These are phyloP conservation scores for Candida montana DNA, from an alignment of 805 yeast species.

Conservation along the genomic window DNA sequence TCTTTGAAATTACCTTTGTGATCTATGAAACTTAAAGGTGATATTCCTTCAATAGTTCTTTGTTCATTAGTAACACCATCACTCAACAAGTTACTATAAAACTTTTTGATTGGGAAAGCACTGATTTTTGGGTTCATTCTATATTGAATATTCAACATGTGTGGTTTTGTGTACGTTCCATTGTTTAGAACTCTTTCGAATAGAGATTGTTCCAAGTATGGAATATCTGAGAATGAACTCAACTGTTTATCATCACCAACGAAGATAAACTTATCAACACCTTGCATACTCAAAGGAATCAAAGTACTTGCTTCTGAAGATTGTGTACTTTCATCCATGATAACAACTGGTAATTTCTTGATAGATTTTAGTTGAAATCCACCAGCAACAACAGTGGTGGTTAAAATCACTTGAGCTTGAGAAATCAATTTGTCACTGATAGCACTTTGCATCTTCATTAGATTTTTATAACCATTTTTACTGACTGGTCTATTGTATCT, in stretches of 20 bases:
- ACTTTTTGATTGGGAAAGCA: constrained; percentile 51
- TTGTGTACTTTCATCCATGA: constrained; percentile 77
- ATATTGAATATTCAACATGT: constrained; percentile 65
- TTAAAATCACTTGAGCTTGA: constrained; percentile 65
- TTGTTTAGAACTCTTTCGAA: constrained; percentile 62
- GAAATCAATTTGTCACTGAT: constrained; percentile 47
- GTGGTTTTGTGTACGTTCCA: constrained; percentile 55
- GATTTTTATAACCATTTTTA: constrained; percentile 45
- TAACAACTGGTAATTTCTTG: constrained; percentile 61
- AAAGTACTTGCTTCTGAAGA: constrained; percentile 69
- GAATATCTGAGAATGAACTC: constrained; percentile 66
- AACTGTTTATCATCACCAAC: constrained; percentile 76
- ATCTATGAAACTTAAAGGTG: constrained; percentile 59
- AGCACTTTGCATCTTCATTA: constrained; percentile 37
- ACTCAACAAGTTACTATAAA: constrained; percentile 43
- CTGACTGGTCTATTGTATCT: constrained; percentile 40
- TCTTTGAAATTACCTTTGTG: constrained; percentile 46
- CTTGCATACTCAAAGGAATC: constrained; percentile 65
- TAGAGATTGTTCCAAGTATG: constrained; percentile 58
- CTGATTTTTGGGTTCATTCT: constrained; percentile 64
- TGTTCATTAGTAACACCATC: constrained; percentile 57
- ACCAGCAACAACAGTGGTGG: constrained; percentile 71
- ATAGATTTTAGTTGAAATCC: constrained; percentile 56
- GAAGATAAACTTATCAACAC: constrained; percentile 60
- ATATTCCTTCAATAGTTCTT: constrained; percentile 41